Evolutionary conservation across 2,329 filamentous ascomycete genomes (phyloP).

Genomic region (Acrocalymma vagum): DNA sequence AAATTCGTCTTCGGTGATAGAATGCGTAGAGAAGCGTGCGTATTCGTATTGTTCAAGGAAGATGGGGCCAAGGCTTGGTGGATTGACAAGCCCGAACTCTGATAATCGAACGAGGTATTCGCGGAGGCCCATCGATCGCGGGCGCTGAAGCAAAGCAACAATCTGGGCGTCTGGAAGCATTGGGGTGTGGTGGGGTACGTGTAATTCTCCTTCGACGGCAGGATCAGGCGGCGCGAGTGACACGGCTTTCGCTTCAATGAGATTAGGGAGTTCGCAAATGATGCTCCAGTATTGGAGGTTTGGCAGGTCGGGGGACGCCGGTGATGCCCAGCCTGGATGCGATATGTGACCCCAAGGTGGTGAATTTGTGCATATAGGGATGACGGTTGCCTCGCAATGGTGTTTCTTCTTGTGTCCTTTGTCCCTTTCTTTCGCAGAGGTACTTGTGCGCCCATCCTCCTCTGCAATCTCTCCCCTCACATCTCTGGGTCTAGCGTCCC

Average conservation of each 20-base stretch:
- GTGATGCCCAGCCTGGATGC: constrained; percentile 89
- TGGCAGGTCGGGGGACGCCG: constrained; percentile 75
- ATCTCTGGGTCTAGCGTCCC: constrained; percentile 76
- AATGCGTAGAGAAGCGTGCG: constrained; percentile 79
- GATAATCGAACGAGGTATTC: constrained; percentile 80
- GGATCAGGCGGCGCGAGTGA: constrained; percentile 75
- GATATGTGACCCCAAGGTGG: constrained; percentile 84
- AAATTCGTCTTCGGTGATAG: constrained; percentile 76
- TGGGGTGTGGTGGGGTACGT: constrained; percentile 34
- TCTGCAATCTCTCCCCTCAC: constrained; percentile 50
- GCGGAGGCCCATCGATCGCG: constrained; percentile 75
- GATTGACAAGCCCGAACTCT: constrained; percentile 68
- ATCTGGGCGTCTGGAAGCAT: constrained; percentile 69
- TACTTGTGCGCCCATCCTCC: constrained; percentile 25
- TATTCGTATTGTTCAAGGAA: constrained; percentile 84
- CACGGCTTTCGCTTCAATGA: constrained; percentile 94
- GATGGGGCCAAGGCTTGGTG: constrained; percentile 57
- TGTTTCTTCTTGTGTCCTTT: constrained; percentile 35
- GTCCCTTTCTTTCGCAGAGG: constrained; percentile 39
- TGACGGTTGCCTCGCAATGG: constrained; percentile 37
- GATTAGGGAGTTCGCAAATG: constrained; percentile 81
- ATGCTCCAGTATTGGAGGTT: constrained; percentile 86
- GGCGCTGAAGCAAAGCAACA: constrained; percentile 75
- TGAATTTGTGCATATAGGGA: constrained; percentile 51
- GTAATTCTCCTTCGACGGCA: constrained; percentile 37